Conservation (phyloP, 1,284 basidiomycete genomes). For the Tremellales sp. region DNA sequence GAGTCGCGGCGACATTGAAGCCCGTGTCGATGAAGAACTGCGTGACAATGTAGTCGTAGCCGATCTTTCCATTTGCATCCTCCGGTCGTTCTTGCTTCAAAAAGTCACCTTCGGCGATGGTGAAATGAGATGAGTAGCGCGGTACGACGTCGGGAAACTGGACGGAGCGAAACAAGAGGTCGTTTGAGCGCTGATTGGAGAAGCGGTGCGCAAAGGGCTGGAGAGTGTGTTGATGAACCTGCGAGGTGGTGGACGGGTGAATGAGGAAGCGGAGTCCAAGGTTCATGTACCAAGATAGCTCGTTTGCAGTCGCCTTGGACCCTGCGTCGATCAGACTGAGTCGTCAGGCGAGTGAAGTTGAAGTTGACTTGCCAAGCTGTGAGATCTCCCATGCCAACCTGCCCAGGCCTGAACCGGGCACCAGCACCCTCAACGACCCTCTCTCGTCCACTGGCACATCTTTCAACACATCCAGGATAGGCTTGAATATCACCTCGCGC, state of each 20-base stretch:
- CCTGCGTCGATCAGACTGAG: background rate
- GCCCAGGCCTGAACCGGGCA: slow-evolving; percentile 1
- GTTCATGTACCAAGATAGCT: slow-evolving; percentile 3
- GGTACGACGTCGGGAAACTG: slow-evolving; percentile 7
- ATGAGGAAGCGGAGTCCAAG: background rate
- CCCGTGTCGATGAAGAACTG: slow-evolving; percentile 10
- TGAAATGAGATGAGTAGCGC: slow-evolving; percentile 1
- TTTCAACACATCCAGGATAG: slow-evolving; percentile 1
- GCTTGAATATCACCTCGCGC: background rate
- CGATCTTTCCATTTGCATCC: background rate
- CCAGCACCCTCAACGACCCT: background rate
- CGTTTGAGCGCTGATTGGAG: slow-evolving; percentile 3
- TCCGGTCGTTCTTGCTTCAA: background rate
- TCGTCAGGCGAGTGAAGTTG: background rate
- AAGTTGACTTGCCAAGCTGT: background rate
- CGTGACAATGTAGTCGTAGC: slow-evolving; percentile 8
- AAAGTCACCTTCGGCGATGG: slow-evolving; percentile 7
- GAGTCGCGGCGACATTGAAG: slow-evolving; percentile 3
- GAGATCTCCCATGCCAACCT: slow-evolving; percentile 4
- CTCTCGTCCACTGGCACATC: background rate
- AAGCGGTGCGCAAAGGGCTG: slow-evolving; percentile 3
- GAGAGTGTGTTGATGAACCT: background rate
- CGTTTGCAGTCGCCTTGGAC: slow-evolving; percentile 1
- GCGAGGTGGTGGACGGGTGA: background rate
- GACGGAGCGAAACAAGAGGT: slow-evolving; percentile 4